Conservation (phyloP, 2,329 filamentous ascomycete species). For the Phymatotrichopsis omnivora region DNA sequence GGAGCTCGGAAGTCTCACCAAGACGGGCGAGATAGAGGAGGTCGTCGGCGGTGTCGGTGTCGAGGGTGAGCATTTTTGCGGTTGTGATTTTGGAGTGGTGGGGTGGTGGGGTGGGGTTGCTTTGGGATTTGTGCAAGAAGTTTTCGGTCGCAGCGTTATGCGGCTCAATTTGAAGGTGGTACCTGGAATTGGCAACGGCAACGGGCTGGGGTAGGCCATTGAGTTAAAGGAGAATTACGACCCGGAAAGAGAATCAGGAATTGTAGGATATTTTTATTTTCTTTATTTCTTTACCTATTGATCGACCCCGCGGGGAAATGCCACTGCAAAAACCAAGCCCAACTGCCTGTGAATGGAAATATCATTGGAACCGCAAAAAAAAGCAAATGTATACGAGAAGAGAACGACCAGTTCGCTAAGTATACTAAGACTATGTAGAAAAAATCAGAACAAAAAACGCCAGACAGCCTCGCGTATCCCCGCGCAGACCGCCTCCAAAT, state of each 20-base stretch:
- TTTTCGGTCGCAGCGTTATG: no score
- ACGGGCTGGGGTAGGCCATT: no score
- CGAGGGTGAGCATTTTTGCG: slow-evolving; percentile 39
- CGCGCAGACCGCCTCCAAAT: no score
- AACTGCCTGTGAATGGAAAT: no score
- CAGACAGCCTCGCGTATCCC: neutral
- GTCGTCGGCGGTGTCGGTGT: slow-evolving; percentile 79
- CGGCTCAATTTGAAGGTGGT: no score
- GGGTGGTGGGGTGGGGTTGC: slow-evolving; percentile 16
- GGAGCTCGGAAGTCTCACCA: slow-evolving; percentile 63
- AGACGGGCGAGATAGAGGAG: slow-evolving; percentile 76
- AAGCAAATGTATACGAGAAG: neutral
- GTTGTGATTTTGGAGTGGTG: slow-evolving; percentile 7
- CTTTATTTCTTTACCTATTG: no score
- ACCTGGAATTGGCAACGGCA: no score
- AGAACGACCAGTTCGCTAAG: neutral
- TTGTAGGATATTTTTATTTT: no score
- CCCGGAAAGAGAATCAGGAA: no score
- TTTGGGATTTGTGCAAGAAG: slow-evolving; percentile 11
- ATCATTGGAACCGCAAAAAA: neutral
- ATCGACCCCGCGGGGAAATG: no score
- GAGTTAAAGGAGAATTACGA: no score
- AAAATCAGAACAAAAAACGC: neutral
- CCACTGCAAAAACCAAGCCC: no score
- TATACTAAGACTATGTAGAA: neutral